A percentile compares a stretch with the other conserved stretches of the same genome.
These are phyloP conservation scores for Calonectria honghensis DNA, from an alignment of 2,329 filamentous ascomycete species.

Conservation along the genomic window DNA sequence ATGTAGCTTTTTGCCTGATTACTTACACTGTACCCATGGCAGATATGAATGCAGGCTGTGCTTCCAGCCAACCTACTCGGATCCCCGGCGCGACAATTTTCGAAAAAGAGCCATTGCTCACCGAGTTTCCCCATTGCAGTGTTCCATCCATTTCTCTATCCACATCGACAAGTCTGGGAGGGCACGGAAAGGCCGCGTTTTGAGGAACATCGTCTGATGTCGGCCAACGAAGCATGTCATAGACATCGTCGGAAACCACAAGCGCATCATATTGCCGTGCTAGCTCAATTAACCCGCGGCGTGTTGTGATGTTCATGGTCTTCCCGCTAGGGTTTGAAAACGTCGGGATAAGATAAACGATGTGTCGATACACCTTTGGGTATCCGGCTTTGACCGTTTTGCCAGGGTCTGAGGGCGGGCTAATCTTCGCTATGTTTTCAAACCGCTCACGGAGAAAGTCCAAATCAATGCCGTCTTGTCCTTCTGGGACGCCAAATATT, in stretches of 20 bases:
- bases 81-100: conserved; percentile 79
- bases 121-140: conserved; percentile 73
- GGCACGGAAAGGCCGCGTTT: not conserved
- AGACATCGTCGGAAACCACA: conserved; percentile 81
- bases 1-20: not conserved
- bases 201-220: conserved; percentile 31
- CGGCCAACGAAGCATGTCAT: conserved; percentile 80
- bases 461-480: conserved; percentile 54
- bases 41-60: conserved; percentile 1
- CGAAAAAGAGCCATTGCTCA: conserved; percentile 80
- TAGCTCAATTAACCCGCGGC: conserved; percentile 74
- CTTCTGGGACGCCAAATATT: conserved; percentile 77
- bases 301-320: conserved; percentile 75
- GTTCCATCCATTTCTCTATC: conserved; percentile 16
- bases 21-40: conserved; percentile 26
- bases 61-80: conserved; percentile 73
- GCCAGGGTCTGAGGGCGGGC: not conserved
- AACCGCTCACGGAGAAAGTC: conserved; percentile 3
- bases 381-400: not conserved
- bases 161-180: conserved; percentile 20
- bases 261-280: conserved; percentile 79
- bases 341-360: conserved; percentile 82
- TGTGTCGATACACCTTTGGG: conserved; percentile 77
- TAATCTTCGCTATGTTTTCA: not conserved
- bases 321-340: conserved; percentile 81